These are phyloP conservation scores for Fusarium palustre DNA, from an alignment of 2,329 filamentous ascomycete species.

Conservation along the genomic window DNA sequence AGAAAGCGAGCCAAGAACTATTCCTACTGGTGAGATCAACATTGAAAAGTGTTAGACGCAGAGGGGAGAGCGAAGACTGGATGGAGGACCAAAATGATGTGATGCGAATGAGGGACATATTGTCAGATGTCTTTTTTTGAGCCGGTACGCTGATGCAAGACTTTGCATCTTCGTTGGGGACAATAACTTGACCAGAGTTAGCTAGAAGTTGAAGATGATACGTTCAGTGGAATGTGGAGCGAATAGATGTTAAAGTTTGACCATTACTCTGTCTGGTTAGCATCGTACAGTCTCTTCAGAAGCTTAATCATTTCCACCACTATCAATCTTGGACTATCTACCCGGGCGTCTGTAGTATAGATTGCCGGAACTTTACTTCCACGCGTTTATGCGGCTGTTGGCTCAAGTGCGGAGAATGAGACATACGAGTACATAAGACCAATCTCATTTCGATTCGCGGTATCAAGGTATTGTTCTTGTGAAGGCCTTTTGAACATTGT, in stretches of 20 bases:
- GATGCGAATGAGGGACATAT: neutral
- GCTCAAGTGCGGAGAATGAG: neutral
- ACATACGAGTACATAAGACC: too few relatives aligned
- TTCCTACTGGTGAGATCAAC: slow-evolving; percentile 38
- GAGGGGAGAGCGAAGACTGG: neutral
- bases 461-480: neutral
- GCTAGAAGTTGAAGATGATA: too few relatives aligned
- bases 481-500: neutral
- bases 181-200: neutral
- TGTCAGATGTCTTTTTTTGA: neutral
- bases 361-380: neutral
- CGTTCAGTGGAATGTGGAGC: neutral
- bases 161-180: neutral
- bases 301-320: neutral
- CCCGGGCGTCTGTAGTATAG: slow-evolving; percentile 44
- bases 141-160: neutral
- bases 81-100: neutral
- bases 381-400: slow-evolving; percentile 5
- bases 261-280: neutral
- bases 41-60: neutral
- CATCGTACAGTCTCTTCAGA: neutral
- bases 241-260: neutral
- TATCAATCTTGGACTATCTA: slow-evolving; percentile 50
- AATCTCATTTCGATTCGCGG: neutral
- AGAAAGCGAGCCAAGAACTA: slow-evolving; percentile 5